These are phyloP conservation scores for Amaranthus tricolor DNA, from an alignment of 179 eudicot species.

Conservation along the genomic window DNA sequence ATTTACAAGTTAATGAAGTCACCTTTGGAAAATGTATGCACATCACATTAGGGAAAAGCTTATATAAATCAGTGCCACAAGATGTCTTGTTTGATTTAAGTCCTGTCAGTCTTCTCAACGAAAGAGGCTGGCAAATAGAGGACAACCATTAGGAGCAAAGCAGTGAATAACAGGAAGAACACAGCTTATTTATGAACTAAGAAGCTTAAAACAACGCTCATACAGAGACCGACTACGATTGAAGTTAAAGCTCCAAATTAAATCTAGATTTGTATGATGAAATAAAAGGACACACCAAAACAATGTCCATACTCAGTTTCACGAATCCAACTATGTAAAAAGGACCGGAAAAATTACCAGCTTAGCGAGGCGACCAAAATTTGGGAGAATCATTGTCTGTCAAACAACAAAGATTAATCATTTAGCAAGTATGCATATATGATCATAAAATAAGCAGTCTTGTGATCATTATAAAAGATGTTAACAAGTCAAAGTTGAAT, in stretches of 20 bases:
- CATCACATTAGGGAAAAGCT: constrained; percentile 78
- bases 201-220: neutral
- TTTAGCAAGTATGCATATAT: neutral
- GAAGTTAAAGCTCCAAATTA: neutral
- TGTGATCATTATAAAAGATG: neutral
- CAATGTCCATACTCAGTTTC: neutral
- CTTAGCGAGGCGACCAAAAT: constrained; percentile 90
- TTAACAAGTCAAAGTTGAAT: neutral
- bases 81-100: constrained; percentile 65
- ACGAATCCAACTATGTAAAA: neutral
- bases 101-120: constrained; percentile 79
- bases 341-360: constrained; percentile 56
- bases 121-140: constrained; percentile 64
- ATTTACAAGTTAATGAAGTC: neutral
- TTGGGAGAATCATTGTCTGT: constrained; percentile 95
- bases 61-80: constrained; percentile 60
- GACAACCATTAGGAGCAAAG: constrained; percentile 14
- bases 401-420: constrained; percentile 19
- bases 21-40: constrained; percentile 82
- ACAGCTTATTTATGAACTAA: neutral
- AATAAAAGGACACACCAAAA: neutral
- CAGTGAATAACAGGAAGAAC: neutral
- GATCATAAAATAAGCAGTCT: neutral
- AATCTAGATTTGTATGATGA: neutral
- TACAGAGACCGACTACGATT: neutral